Percentiles rank a stretch among this genome's conserved stretches.
These are phyloP conservation scores for Tetrapisispora taiwanensis DNA, from an alignment of 805 yeast genomes.

Conservation along the genomic window DNA sequence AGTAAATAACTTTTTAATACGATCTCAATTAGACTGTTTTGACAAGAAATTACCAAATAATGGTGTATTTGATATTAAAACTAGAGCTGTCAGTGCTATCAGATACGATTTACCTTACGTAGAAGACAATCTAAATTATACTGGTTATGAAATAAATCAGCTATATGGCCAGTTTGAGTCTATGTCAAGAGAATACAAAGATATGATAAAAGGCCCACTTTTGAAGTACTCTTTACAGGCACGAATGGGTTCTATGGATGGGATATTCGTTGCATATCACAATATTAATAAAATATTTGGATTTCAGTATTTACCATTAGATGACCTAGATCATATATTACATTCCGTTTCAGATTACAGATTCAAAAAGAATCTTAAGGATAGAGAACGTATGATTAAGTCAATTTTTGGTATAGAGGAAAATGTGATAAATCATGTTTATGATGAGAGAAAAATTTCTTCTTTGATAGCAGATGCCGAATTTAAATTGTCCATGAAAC, in stretches of 20 bases:
- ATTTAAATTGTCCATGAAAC: slow-evolving; percentile 47
- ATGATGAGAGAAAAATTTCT: slow-evolving; percentile 19
- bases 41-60: slow-evolving; percentile 74
- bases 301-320: slow-evolving; percentile 74
- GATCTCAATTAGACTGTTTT: slow-evolving; percentile 85
- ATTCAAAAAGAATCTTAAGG: slow-evolving; percentile 10
- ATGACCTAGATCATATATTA: slow-evolving; percentile 54
- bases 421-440: slow-evolving; percentile 13
- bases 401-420: slow-evolving; percentile 16
- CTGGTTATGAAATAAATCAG: slow-evolving; percentile 57
- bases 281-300: slow-evolving; percentile 76
- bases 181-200: slow-evolving; percentile 71
- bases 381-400: slow-evolving; percentile 9
- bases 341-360: slow-evolving; percentile 36
- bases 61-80: slow-evolving; percentile 86
- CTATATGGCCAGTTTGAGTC: slow-evolving; percentile 62
- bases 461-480: slow-evolving; percentile 52
- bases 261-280: slow-evolving; percentile 86
- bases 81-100: slow-evolving; percentile 82
- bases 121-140: slow-evolving; percentile 41
- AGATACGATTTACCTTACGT: slow-evolving; percentile 65
- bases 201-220: slow-evolving; percentile 64
- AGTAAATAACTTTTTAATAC: slow-evolving; percentile 58
- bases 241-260: slow-evolving; percentile 93
- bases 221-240: slow-evolving; percentile 86